Evolutionary conservation across 768 basidiomycete genomes (phyloP).

Genomic region (Mycena maculata): DNA sequence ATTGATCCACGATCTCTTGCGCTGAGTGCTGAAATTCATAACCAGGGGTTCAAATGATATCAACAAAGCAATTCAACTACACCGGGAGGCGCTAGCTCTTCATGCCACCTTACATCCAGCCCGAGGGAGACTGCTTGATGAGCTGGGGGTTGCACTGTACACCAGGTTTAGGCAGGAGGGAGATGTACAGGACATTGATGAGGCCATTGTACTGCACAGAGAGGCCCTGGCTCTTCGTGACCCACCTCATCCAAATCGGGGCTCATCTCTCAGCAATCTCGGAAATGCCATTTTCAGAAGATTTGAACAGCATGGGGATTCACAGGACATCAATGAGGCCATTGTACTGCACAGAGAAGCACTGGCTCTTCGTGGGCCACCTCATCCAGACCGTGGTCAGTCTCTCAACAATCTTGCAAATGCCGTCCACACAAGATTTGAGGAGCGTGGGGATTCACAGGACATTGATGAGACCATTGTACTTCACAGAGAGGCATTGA

Average conservation of each 20-base stretch:
- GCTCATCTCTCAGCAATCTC: background rate
- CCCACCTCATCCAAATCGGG: background rate
- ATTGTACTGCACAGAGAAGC: background rate
- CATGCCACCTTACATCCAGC: background rate
- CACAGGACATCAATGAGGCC: background rate
- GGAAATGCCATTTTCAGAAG: background rate
- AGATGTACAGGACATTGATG: background rate
- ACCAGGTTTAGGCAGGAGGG: no score
- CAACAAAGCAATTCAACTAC: no score
- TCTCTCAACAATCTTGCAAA: conserved; percentile 25
- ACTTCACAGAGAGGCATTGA: background rate
- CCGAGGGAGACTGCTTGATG: background rate
- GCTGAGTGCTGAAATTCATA: conserved; percentile 4
- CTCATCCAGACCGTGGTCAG: background rate
- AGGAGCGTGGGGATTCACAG: conserved; percentile 1
- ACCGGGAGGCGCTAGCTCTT: background rate
- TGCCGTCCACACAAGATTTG: conserved; percentile 32
- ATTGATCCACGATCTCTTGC: conserved; percentile 3
- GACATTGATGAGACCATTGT: background rate
- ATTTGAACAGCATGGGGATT: background rate
- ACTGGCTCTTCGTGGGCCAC: background rate
- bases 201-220: background rate
- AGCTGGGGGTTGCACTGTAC: no score
- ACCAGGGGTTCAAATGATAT: background rate
- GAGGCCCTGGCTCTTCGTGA: background rate